Evolutionary conservation across 129 eudicot genomes (phyloP).

Genomic region (Apium graveolens): DNA sequence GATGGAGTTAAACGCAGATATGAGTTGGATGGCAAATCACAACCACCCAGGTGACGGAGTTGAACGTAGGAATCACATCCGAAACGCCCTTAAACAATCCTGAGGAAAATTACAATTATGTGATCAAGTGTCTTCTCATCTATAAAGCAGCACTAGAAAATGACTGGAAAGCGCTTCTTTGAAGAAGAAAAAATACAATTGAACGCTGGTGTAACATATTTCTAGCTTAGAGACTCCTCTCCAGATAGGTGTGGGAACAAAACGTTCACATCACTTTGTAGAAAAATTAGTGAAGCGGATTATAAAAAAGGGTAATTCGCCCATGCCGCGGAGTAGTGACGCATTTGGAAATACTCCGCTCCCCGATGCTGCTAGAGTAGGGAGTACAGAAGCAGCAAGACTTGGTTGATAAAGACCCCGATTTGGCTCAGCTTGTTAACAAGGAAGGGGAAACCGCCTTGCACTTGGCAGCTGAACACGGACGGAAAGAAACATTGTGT

Average conservation of each 20-base stretch:
- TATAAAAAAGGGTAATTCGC: neutral
- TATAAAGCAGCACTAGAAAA: constrained; percentile 27
- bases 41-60: no score
- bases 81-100: no score
- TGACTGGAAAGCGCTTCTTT: constrained; percentile 13
- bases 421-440: constrained; percentile 15
- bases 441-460: constrained; percentile 19
- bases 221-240: constrained; percentile 26
- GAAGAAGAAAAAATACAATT: neutral
- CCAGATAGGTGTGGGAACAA: constrained; percentile 29
- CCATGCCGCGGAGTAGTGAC: constrained; percentile 13
- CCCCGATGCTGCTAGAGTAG: constrained; percentile 25
- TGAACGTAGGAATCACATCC: no score
- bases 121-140: constrained; percentile 19
- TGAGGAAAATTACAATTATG: constrained; percentile 9
- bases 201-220: constrained; percentile 1
- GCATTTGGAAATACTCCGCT: constrained; percentile 20
- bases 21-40: no score
- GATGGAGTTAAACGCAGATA: no score
- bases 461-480: constrained; percentile 18
- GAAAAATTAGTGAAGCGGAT: constrained; percentile 13
- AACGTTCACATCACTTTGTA: constrained; percentile 22
- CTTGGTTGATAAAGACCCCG: constrained; percentile 18
- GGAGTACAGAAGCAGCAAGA: constrained; percentile 20
- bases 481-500: no score